Evolutionary conservation across 169 alveolate species (phyloP), one percentile per base, ranked within the genome.

Genomic region (Cryptosporidium xiaoi): DNA sequence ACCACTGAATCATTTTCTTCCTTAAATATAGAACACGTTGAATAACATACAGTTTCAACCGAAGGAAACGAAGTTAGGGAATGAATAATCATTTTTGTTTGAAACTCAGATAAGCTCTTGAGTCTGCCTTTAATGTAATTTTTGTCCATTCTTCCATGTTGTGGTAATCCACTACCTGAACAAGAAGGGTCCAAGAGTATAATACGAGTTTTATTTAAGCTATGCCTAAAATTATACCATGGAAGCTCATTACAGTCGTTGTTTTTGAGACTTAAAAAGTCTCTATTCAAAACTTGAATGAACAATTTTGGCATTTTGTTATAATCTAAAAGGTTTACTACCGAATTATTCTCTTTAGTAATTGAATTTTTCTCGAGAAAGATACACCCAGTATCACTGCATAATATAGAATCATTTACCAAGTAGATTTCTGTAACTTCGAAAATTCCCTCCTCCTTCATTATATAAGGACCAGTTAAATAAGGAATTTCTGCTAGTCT

Each of bases 1-100:
- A 90, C 90, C 20, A 91, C 93, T 31, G 62, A 90, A 62, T 91
- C 92, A 82, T 91, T 91, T 83, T 91, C 94, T 66, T 91, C 92
- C 8, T 55, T 90, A 31, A 68, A 89, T n/a, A 82, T 20, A n/a
- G 94, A 91, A 58, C 94, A 91, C 16, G 94, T 91, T 51, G 94
- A 91, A 56, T 91, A 91, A 83, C 92, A 87, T 66, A 90, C 82
- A 31, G 83, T 58, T 20, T 60, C 6, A 20, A 65, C 91, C 8
- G 82, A 44, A 1, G 87, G 82, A 55, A 91, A 91, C n/a, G 68
- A 50, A 8, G 91, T 51, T 31, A 91, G 77, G 40, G 94, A 82
- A 56, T 91, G 94, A 36, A 48, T n/a, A 50, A 91, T 64, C 87
- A 91, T 67, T 62, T 66, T 65, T 16, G 64, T 83, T 82, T 89